Evolutionary conservation across 768 basidiomycete genomes (phyloP).

Genomic region (Calocybe gangraenosa): DNA sequence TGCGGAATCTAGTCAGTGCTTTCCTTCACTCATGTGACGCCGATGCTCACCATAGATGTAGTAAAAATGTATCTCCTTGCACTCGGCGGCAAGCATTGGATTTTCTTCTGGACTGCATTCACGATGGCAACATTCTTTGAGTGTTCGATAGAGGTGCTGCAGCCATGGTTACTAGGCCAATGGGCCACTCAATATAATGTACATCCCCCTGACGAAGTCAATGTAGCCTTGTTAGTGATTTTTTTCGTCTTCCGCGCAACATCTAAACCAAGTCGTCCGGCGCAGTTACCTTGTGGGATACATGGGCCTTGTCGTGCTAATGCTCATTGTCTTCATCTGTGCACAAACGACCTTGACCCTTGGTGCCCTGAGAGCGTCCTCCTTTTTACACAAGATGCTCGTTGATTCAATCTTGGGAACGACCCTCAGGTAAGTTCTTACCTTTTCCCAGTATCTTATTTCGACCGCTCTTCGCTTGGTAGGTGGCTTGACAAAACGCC

Average conservation of each 20-base stretch:
- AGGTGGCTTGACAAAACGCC: constrained; percentile 49
- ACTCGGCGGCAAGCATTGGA: constrained; percentile 29
- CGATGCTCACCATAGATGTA: constrained; percentile 1
- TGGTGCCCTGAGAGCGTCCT: constrained; percentile 49
- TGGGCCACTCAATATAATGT: constrained; percentile 38
- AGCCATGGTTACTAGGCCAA: constrained; percentile 39
- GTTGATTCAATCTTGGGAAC: constrained; percentile 50
- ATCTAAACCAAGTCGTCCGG: constrained; percentile 7
- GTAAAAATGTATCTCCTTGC: constrained; percentile 33
- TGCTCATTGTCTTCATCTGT: constrained; percentile 26
- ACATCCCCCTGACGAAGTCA: constrained; percentile 26
- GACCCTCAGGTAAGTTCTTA: constrained; percentile 44
- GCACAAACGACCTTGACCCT: constrained; percentile 32
- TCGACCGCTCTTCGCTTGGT: constrained; percentile 9
- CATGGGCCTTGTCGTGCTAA: constrained; percentile 23
- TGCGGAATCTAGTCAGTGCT: constrained; percentile 34
- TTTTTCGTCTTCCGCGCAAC: neutral
- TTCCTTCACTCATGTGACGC: neutral
- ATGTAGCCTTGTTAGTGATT: constrained; percentile 29
- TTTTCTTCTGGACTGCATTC: constrained; percentile 29
- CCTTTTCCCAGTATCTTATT: neutral
- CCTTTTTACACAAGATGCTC: constrained; percentile 45
- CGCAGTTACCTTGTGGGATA: constrained; percentile 46
- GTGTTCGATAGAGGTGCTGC: constrained; percentile 21
- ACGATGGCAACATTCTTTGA: constrained; percentile 17